Evolutionary conservation across 768 basidiomycete genomes (phyloP).

Genomic region (Lactarius pseudohatsudake): DNA sequence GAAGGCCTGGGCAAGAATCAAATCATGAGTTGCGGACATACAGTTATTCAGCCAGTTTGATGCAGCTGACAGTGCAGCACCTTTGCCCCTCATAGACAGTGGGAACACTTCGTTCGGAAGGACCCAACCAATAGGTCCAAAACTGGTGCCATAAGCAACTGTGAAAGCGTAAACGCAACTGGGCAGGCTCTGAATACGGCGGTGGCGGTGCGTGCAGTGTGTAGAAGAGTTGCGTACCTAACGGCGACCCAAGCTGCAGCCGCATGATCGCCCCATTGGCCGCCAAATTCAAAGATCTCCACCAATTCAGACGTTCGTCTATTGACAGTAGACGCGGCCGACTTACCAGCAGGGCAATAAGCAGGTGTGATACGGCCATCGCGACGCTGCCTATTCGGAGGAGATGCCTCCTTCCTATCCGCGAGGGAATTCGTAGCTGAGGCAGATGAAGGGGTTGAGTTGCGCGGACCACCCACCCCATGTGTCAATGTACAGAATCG

Average conservation of each 20-base stretch:
- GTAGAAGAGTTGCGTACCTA: conserved; percentile 43
- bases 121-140: conserved; percentile 83
- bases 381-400: conserved; percentile 60
- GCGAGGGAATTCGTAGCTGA: background rate
- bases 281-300: conserved; percentile 50
- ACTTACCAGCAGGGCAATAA: conserved; percentile 62
- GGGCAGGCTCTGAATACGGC: background rate
- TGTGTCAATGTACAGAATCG: conserved; percentile 67
- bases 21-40: conserved; percentile 27
- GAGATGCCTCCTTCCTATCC: conserved; percentile 61
- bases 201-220: background rate
- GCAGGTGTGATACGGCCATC: conserved; percentile 65
- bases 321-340: background rate
- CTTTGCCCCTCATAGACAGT: conserved; percentile 73
- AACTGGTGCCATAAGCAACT: conserved; percentile 70
- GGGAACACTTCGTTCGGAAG: conserved; percentile 84
- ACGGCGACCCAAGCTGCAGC: conserved; percentile 70
- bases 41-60: conserved; percentile 87
- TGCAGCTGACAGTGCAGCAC: conserved; percentile 79
- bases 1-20: background rate
- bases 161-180: conserved; percentile 71
- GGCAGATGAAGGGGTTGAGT: background rate
- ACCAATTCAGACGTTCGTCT: background rate
- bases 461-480: conserved; percentile 40
- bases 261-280: conserved; percentile 58